Conservation (phyloP, 352 stramenopile genomes). For the Phytophthora foliorum region DNA sequence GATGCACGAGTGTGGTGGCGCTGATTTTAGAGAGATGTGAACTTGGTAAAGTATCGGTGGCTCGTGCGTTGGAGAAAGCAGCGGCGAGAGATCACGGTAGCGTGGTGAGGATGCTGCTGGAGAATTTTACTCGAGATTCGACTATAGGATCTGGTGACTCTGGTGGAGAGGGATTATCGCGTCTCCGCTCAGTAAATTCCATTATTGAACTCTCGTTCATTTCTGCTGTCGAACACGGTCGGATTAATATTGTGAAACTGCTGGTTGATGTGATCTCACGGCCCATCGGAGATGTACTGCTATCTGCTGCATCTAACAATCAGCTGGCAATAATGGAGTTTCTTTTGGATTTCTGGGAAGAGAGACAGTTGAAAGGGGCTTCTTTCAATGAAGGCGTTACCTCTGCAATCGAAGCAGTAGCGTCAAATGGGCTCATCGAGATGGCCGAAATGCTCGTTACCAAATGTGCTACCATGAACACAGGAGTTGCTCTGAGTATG, state of each 20-base stretch:
- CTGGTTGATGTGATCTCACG: background rate
- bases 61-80: constrained; percentile 14
- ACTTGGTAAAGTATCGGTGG: background rate
- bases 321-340: constrained; percentile 16
- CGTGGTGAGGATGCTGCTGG: constrained; percentile 11
- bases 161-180: background rate
- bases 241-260: constrained; percentile 1
- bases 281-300: constrained; percentile 7
- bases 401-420: constrained; percentile 2
- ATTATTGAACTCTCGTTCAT: constrained; percentile 6
- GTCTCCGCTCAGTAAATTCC: background rate
- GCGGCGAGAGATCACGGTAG: background rate
- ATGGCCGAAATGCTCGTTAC: constrained; percentile 10
- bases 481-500: constrained; percentile 1
- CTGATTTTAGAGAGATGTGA: constrained; percentile 7
- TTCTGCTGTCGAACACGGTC: constrained; percentile 2
- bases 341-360: constrained; percentile 14
- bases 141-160: background rate
- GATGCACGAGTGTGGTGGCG: background rate
- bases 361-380: background rate
- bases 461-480: constrained; percentile 16
- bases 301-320: background rate
- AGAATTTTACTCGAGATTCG: background rate
- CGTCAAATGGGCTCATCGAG: background rate
- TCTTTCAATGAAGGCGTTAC: constrained; percentile 10